phyloP scores from a whole-genome alignment of 306 rosid species.

The Alnus rubra region DNA sequence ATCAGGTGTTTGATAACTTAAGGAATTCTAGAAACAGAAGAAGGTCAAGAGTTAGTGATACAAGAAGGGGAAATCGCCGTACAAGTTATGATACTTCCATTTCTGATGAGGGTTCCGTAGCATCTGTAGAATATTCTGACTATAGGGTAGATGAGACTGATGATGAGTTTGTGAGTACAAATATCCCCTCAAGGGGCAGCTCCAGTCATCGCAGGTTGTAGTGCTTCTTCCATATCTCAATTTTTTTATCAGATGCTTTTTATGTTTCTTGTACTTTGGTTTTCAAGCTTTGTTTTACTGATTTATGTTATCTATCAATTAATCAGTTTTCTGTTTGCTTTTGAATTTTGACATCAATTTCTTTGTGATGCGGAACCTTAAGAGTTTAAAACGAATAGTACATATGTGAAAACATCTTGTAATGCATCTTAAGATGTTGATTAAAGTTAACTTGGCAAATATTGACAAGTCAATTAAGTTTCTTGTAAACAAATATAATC shows the following conservation, averaged over 20 bases:
- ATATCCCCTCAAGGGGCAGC: slow-evolving; percentile 57
- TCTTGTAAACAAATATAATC: not conserved
- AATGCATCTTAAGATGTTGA: not conserved
- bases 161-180: slow-evolving; percentile 65
- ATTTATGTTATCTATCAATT: not conserved
- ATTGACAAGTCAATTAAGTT: not conserved
- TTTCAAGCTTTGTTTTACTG: slow-evolving; percentile 11
- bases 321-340: not conserved
- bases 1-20: slow-evolving; percentile 84
- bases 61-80: slow-evolving; percentile 70
- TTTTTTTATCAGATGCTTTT: not conserved
- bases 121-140: slow-evolving; percentile 70
- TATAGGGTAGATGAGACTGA: slow-evolving; percentile 69
- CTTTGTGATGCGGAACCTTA: not conserved
- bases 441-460: not conserved
- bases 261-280: not conserved
- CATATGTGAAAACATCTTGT: not conserved
- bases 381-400: not conserved
- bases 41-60: slow-evolving; percentile 62
- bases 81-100: slow-evolving; percentile 73
- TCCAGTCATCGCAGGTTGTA: slow-evolving; percentile 72
- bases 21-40: slow-evolving; percentile 89
- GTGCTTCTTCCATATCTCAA: slow-evolving; percentile 13
- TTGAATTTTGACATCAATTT: not conserved
- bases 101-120: slow-evolving; percentile 82